Conservation (phyloP, 2,329 filamentous ascomycete species). For the Aspergillus brunneoviolaceus region DNA sequence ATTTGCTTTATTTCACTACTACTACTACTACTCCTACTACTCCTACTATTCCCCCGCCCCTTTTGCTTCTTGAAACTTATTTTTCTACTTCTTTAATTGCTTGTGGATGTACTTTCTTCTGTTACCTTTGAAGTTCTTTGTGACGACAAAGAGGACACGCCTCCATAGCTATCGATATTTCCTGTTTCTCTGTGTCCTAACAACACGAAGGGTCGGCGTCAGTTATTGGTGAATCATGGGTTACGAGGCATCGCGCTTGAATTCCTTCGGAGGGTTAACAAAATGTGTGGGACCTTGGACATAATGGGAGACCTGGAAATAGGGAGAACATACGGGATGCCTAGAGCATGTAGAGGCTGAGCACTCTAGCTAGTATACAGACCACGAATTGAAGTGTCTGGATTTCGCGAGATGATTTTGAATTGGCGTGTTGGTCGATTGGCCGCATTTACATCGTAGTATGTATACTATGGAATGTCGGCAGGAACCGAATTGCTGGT, state of each 20-base stretch:
- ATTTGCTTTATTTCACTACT: slow-evolving; percentile 19
- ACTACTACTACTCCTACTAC: slow-evolving; percentile 8
- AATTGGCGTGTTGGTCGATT: too few relatives aligned
- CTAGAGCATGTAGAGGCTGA: slow-evolving; percentile 19
- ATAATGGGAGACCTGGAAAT: slow-evolving; percentile 25
- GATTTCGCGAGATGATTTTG: too few relatives aligned
- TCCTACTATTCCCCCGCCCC: slow-evolving; percentile 11
- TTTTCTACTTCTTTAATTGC: slow-evolving; percentile 12
- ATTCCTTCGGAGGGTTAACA: slow-evolving; percentile 18
- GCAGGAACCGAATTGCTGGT: too few relatives aligned
- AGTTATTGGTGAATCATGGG: slow-evolving; percentile 19
- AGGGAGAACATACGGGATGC: slow-evolving; percentile 19
- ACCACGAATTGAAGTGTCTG: slow-evolving; percentile 15
- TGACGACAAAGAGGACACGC: slow-evolving; percentile 26
- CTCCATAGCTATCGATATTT: slow-evolving; percentile 23
- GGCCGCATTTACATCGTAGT: too few relatives aligned
- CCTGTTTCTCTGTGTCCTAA: slow-evolving; percentile 22
- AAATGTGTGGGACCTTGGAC: slow-evolving; percentile 23
- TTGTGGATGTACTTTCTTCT: slow-evolving; percentile 19
- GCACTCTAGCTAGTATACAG: slow-evolving; percentile 25
- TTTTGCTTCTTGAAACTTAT: slow-evolving; percentile 14
- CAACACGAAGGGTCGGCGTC: slow-evolving; percentile 26
- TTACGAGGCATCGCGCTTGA: slow-evolving; percentile 22
- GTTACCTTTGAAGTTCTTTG: slow-evolving; percentile 18
- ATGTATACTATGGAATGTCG: too few relatives aligned